phyloP scores from a whole-genome alignment of 495 filamentous ascomycete genomes.

The Penicillium ochrochloron region DNA sequence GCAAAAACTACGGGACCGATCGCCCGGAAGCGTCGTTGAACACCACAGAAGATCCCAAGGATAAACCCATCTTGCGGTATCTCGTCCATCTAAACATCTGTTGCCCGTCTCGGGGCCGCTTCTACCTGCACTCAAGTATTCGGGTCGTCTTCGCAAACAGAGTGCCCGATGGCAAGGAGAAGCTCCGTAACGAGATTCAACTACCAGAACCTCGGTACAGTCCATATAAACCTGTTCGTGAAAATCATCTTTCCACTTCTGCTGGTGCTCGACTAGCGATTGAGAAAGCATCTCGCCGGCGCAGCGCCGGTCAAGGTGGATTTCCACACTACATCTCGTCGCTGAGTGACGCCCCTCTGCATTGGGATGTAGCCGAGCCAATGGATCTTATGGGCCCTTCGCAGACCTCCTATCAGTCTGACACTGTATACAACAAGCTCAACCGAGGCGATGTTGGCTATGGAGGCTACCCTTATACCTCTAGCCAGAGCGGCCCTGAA shows the following conservation, averaged over 20 bases:
- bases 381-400: conserved; percentile 22
- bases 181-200: conserved; percentile 87
- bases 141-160: conserved; percentile 97
- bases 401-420: conserved; percentile 11
- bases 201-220: conserved; percentile 86
- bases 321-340: conserved; percentile 24
- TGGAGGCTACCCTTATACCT: conserved; percentile 57
- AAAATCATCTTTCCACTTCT: conserved; percentile 31
- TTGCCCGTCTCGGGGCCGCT: conserved; percentile 80
- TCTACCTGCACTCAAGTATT: conserved; percentile 88
- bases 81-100: conserved; percentile 94
- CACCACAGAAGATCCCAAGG: conserved; percentile 53
- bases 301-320: conserved; percentile 59
- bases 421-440: conserved; percentile 64
- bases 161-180: conserved; percentile 96
- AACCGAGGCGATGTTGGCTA: conserved; percentile 71
- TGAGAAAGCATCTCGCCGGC: conserved; percentile 61
- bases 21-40: conserved; percentile 45
- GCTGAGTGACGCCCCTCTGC: conserved; percentile 16
- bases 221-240: conserved; percentile 74
- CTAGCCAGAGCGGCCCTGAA: conserved; percentile 42
- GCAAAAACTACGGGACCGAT: conserved; percentile 55
- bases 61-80: conserved; percentile 85
- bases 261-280: conserved; percentile 39
- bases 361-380: conserved; percentile 36